Evolutionary conservation across 805 yeast species (phyloP), one percentile per base, ranked within the genome.

Genomic region (Yarrowia hollandica): DNA sequence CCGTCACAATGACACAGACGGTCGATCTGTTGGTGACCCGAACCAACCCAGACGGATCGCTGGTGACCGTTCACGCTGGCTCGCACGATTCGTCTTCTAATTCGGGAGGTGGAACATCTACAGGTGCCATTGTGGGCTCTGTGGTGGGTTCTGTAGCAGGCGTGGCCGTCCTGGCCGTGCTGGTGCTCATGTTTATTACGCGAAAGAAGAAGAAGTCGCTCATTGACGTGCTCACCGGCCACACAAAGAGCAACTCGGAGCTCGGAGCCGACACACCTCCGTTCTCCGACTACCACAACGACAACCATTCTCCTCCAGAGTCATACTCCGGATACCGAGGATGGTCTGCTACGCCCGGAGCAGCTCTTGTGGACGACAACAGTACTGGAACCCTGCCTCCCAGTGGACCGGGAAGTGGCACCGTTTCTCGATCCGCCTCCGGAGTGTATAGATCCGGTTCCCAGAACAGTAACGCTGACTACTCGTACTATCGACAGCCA

Each of bases 101-200:
- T 16, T 22, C 38, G 4, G 55, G 37, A 16, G 42, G 62, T 10
- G 55, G 38, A n/a, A 63, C 46, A 11, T 48, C 57, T 14, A 61
- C 66, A 15, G 60, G 60, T 5, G 64, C 63, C 11, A 64, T 66
- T 14, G 68, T 64, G 8, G 69, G 66, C 16, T 63, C 68, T 1
- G 65, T 65, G 3, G 62, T 66, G 14, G 68, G 68, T 14, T 64
- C 69, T 1, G 65, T 65, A 18, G 69, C 68, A 28, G 68, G 69
- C 14, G 46, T 65, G 2, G 65, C 67, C 4, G 42, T 66, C 3
- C 46, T 66, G 16, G 65, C 60, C 8, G 52, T 63, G 12, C 50
- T 61, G 2, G 56, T 59, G 19, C 30, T 65, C 22, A 35, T 60
- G 38, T 34, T 65, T 10, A 15, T 63, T 38, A 22, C 62, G 9